Base-by-base conservation (phyloP, 2,329 filamentous ascomycete species). In the Alternaria longipes region DNA sequence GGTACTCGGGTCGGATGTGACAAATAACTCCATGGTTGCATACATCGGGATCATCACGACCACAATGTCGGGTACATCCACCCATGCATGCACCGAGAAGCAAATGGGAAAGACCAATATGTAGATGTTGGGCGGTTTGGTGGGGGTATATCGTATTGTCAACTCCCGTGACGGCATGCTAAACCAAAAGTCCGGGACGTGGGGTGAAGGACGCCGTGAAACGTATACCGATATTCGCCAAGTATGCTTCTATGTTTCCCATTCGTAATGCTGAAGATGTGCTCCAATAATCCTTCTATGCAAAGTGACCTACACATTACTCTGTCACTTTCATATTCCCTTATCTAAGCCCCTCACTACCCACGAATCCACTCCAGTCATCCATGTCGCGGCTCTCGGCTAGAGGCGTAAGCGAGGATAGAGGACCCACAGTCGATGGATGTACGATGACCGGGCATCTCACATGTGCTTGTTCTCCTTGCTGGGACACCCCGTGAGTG, bases 361-460 rank as follows among this genome's bases (percentile, higher is more conserved):
- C 30, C 8, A 14, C 12, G 18, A 32, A 46, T 12, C 40, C 22
- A 30, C 32, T 26, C 49, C 47, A 54, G 40, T 61, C 49, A 12
- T 58, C 28, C 16, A 62, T 42, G 16, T 22, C 40, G 16, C 49
- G 42, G 16, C 42, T 45, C 30, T 52, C 45, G 1, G 38, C 24
- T 18, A 50, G 18, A 24, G 42, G 26, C 24, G 55, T 54, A 18
- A 46, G 18, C 20, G 20, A 22, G 4, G 36, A 38, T 12, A 18
- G 24, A 9, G 36, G 14, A 16, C 24, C 20, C 28, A 9, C 14
- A 40, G 4, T 28, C 4, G 46, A 41, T 3, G 36, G 45, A 26
- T 50, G 26, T 16, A 5, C 45, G 18, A 8, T 5, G 11, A 40
- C 16, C 2, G 47, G 20, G 28, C 41, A 60, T 34, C 6, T 22